Evolutionary conservation across 2,329 filamentous ascomycete species (phyloP), one percentile per base, ranked within the genome.

Genomic region (Cladosporium oxysporum): DNA sequence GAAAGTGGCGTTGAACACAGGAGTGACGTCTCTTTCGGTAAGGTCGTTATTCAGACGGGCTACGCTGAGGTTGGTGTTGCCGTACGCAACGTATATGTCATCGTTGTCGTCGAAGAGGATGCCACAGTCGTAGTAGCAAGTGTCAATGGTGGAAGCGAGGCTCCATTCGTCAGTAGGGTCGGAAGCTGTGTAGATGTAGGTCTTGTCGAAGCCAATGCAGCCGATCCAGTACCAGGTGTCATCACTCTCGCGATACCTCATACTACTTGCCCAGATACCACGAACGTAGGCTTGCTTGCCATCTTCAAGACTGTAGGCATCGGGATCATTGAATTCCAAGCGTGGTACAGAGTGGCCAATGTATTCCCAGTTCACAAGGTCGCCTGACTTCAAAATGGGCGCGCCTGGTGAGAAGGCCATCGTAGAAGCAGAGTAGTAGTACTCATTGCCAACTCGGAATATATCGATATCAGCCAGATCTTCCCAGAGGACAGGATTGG

Each of bases 91-190:
- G 61, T 87, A 88, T 79, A 87, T 84, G 0, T 81, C 84, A 65
- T 87, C 85, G 35, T 87, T 81, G 28, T 86, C 83, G 59, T 88
- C 85, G 37, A 88, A 80, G n/a, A 88, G 72, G 0, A 88, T 73
- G 0, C 86, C 85, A 21, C 78, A 81, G 72, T 88, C 86, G 69
- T 88, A 88, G 70, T 85, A 87, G 73, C 85, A 88, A 1, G 72
- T 78, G 0, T 74, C 74, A 18, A 81, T 74, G 10, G 72, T 78
- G 1, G 74, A 76, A 44, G 71, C 68, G 55, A 79, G 75, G 12
- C 67, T 77, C 83, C 83, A 85, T 0, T 81, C 81, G 0, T 80
- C 82, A 1, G 76, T 75, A 5, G 77, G 77, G 11, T 74, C 73
- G 3, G 74, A 59, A 0, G 85, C 79, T 0, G 84, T 85, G 69